Conservation (phyloP, 2,329 filamentous ascomycete genomes). For the Colletotrichum simmondsii region DNA sequence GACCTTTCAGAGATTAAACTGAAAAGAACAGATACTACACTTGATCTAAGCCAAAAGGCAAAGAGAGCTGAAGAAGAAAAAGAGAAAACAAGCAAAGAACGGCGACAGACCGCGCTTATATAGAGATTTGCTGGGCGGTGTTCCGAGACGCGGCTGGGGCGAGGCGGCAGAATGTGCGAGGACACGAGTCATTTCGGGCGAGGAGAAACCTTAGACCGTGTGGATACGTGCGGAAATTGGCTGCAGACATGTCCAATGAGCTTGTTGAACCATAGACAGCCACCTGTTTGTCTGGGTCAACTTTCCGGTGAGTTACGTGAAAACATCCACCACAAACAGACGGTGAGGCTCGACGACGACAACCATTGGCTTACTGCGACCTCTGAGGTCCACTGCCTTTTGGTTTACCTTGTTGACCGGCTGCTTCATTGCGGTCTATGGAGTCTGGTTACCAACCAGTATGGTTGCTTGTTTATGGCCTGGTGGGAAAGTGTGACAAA, state of each 20-base stretch:
- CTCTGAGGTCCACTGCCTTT: background rate
- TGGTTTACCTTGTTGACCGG: background rate
- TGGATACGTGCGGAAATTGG: background rate
- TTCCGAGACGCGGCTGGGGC: background rate
- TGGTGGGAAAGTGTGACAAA: background rate
- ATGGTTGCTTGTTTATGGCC: too few relatives aligned
- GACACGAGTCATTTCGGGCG: background rate
- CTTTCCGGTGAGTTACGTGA: background rate
- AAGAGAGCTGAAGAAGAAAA: conserved; percentile 66
- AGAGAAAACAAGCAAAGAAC: background rate
- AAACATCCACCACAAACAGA: background rate
- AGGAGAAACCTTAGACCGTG: background rate
- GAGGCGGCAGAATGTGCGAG: background rate
- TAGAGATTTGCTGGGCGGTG: background rate
- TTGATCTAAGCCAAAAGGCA: conserved; percentile 84
- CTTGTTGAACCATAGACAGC: background rate
- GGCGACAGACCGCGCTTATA: conserved; percentile 43
- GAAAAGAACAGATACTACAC: conserved; percentile 97
- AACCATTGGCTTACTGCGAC: background rate
- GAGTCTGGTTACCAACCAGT: background rate
- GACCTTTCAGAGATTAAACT: conserved; percentile 95
- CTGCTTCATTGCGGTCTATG: background rate
- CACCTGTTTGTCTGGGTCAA: background rate
- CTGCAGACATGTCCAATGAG: background rate
- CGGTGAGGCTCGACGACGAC: background rate